phyloP scores from a whole-genome alignment of 495 filamentous ascomycete genomes.

The Annulohypoxylon bovei region DNA sequence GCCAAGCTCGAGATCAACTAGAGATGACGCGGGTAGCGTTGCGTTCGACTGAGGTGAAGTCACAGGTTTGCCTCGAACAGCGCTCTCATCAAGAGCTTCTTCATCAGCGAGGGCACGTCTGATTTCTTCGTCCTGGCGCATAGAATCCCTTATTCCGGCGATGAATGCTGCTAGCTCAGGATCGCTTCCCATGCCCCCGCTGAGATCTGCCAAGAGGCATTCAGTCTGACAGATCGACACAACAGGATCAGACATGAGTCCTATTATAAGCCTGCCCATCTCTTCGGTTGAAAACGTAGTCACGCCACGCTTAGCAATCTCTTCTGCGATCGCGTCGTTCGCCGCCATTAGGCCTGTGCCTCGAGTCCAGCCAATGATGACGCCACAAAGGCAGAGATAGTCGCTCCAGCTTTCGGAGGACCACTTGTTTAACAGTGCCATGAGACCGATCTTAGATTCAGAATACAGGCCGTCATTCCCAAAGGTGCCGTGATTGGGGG shows the following conservation, averaged over 20 bases:
- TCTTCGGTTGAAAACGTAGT: slow-evolving; percentile 97
- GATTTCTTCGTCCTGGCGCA: slow-evolving; percentile 91
- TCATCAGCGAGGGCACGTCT: slow-evolving; percentile 91
- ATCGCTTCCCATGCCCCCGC: slow-evolving; percentile 94
- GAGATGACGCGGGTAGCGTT: slow-evolving; percentile 77
- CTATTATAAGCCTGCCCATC: slow-evolving; percentile 97
- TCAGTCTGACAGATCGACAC: slow-evolving; percentile 96
- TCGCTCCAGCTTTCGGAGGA: slow-evolving; percentile 95
- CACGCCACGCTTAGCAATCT: slow-evolving; percentile 91
- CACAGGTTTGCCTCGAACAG: slow-evolving; percentile 87
- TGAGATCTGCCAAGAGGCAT: slow-evolving; percentile 94
- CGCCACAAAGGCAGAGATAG: slow-evolving; percentile 97
- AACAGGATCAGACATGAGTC: slow-evolving; percentile 90
- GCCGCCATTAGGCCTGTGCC: slow-evolving; percentile 97
- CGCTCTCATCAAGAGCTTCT: slow-evolving; percentile 94
- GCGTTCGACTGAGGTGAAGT: slow-evolving; percentile 83
- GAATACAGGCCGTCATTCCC: slow-evolving; percentile 98
- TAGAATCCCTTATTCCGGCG: slow-evolving; percentile 83
- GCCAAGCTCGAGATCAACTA: slow-evolving; percentile 93
- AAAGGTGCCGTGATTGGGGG: slow-evolving; percentile 97
- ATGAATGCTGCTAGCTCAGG: slow-evolving; percentile 92
- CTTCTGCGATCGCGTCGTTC: slow-evolving; percentile 96
- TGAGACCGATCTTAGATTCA: slow-evolving; percentile 93
- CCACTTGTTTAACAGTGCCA: slow-evolving; percentile 97
- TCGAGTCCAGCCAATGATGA: slow-evolving; percentile 98